These are phyloP conservation scores for Oryza glaberrima DNA, from an alignment of 176 grass and related monocot species.

Conservation along the genomic window DNA sequence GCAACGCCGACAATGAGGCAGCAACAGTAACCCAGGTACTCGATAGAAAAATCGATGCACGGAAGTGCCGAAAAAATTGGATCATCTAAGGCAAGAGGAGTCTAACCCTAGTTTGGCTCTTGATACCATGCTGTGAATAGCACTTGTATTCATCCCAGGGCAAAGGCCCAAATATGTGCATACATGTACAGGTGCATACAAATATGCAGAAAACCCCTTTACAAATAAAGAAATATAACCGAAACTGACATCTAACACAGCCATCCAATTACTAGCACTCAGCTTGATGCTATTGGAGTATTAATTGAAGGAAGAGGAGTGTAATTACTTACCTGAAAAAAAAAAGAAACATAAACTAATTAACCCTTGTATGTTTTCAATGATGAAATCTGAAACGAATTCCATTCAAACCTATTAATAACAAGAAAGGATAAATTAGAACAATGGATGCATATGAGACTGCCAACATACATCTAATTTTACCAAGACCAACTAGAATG, in stretches of 20 bases:
- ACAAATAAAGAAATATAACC: no score
- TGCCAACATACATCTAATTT: constrained; percentile 1
- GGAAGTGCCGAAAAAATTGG: no score
- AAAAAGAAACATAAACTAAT: constrained; percentile 24
- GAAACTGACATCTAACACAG: not conserved
- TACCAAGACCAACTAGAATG: not conserved
- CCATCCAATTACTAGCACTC: constrained; percentile 34
- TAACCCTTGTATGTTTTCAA: not conserved
- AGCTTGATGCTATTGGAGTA: constrained; percentile 88
- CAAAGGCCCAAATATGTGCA: no score
- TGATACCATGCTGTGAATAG: no score
- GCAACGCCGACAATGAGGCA: no score
- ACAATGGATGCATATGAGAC: not conserved
- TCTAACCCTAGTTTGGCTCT: no score
- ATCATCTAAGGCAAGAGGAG: no score
- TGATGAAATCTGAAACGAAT: not conserved
- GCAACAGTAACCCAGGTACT: no score
- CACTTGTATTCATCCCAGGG: no score
- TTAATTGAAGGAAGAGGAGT: constrained; percentile 79
- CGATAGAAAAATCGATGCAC: no score
- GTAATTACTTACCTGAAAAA: constrained; percentile 87
- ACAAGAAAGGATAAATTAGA: not conserved
- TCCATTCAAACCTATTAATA: not conserved
- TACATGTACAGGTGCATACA: no score
- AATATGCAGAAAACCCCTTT: no score